Percentiles rank a stretch among this genome's conserved stretches.
Evolutionary conservation across 2,329 filamentous ascomycete species (phyloP).

Genomic region (Fusarium sp.): DNA sequence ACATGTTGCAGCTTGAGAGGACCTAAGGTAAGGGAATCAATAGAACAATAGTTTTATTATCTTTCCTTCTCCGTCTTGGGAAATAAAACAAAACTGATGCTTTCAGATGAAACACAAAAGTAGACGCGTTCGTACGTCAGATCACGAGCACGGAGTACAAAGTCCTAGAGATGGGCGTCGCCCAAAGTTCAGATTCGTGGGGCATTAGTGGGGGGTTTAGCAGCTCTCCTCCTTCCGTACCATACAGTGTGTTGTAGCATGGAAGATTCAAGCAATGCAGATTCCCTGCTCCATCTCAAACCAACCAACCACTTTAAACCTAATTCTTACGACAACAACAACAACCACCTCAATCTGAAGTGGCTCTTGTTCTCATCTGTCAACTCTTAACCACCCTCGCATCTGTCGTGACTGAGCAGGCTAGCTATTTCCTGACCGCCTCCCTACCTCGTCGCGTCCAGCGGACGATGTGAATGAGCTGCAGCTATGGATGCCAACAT

Average conservation of each 20-base stretch:
- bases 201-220: conserved; percentile 34
- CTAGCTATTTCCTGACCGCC: not conserved
- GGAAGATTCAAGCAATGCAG: conserved; percentile 1
- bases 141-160: conserved; percentile 41
- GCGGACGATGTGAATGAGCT: conserved; percentile 44
- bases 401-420: not conserved
- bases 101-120: conserved; percentile 9
- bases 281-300: conserved; percentile 39
- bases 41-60: no score
- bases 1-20: not conserved
- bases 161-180: conserved; percentile 21
- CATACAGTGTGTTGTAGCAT: conserved; percentile 35
- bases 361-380: conserved; percentile 2
- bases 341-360: conserved; percentile 21
- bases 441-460: conserved; percentile 24
- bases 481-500: conserved; percentile 85
- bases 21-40: not conserved
- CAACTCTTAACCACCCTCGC: not conserved
- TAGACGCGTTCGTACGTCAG: conserved; percentile 31
- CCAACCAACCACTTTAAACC: conserved; percentile 37
- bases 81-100: conserved; percentile 2
- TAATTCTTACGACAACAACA: conserved; percentile 35
- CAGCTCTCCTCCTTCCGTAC: conserved; percentile 33
- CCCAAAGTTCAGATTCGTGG: conserved; percentile 32
- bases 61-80: no score